phyloP scores from a whole-genome alignment of 208 protist species.

The Trichomonas gallinae region DNA sequence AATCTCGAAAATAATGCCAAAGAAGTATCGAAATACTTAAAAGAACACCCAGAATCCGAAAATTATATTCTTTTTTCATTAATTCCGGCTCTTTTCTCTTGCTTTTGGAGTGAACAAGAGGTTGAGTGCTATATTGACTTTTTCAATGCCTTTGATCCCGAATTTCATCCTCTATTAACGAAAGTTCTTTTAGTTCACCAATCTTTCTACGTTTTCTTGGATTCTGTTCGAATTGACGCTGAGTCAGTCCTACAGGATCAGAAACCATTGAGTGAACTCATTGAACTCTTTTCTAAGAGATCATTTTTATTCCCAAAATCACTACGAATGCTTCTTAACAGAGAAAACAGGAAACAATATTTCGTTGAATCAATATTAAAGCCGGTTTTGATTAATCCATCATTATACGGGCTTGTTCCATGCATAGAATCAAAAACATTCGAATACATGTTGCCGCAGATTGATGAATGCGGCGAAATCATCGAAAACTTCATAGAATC shows the following conservation, averaged over 20 bases:
- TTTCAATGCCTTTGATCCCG: background rate
- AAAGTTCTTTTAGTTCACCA: background rate
- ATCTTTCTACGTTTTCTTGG: background rate
- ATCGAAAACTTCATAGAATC: background rate
- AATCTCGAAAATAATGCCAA: background rate
- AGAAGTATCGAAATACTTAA: background rate
- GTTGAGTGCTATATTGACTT: background rate
- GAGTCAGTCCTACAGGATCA: background rate
- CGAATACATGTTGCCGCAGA: background rate
- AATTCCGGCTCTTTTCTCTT: background rate
- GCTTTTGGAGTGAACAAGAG: background rate
- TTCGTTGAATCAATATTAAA: background rate
- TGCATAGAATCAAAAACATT: background rate
- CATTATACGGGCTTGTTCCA: background rate
- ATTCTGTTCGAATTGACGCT: background rate
- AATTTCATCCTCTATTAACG: background rate
- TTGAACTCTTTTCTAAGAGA: background rate
- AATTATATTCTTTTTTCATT: constrained; percentile 15
- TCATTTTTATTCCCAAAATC: background rate
- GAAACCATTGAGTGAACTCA: background rate
- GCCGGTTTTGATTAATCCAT: background rate
- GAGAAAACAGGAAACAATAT: background rate
- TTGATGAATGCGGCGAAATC: background rate
- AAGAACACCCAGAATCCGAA: background rate
- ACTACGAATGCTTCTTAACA: background rate